Evolutionary conservation across 208 protist genomes (phyloP).

Genomic region (Angomonas ambiguus): DNA sequence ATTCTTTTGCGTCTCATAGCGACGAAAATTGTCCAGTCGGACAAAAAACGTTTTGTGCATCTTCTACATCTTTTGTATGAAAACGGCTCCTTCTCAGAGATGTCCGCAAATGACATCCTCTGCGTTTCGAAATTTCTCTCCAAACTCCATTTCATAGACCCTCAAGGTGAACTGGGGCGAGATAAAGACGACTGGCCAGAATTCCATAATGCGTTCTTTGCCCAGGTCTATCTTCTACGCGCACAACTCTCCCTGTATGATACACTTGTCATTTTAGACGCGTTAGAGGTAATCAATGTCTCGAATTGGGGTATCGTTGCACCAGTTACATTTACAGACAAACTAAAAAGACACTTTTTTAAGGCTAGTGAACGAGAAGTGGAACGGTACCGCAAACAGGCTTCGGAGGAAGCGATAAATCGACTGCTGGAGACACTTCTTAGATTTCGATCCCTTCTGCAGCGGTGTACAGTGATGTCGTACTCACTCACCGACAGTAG

Average conservation of each 20-base stretch:
- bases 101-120: slow-evolving; percentile 72
- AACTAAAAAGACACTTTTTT: slow-evolving; percentile 40
- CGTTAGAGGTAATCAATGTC: slow-evolving; percentile 48
- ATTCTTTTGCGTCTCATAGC: neutral
- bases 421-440: slow-evolving; percentile 21
- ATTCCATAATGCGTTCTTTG: slow-evolving; percentile 54
- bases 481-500: slow-evolving; percentile 21
- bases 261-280: slow-evolving; percentile 45
- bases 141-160: neutral
- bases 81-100: slow-evolving; percentile 81
- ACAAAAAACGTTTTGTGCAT: slow-evolving; percentile 34
- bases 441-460: slow-evolving; percentile 25
- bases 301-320: slow-evolving; percentile 34
- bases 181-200: slow-evolving; percentile 24
- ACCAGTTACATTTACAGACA: slow-evolving; percentile 35
- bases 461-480: slow-evolving; percentile 34
- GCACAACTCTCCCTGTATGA: slow-evolving; percentile 25
- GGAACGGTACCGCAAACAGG: neutral
- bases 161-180: slow-evolving; percentile 42
- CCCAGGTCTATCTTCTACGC: slow-evolving; percentile 37
- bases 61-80: slow-evolving; percentile 87
- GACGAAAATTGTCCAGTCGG: neutral
- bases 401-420: slow-evolving; percentile 6
- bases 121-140: slow-evolving; percentile 40
- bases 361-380: neutral